phyloP scores from a whole-genome alignment of 73 alveolate genomes.

The Tetrahymena thermophila region DNA sequence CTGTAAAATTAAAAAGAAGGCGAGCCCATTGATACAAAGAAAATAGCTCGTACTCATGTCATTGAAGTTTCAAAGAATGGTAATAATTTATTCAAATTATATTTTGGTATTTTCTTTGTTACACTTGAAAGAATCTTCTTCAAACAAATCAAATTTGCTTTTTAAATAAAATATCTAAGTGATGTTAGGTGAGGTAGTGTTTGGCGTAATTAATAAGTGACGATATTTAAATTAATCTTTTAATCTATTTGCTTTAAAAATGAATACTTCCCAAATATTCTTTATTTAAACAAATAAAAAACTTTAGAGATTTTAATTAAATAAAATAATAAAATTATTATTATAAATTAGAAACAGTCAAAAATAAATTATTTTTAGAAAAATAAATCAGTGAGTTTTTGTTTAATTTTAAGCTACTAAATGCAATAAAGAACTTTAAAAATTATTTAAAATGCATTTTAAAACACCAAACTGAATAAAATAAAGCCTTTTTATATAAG shows the following conservation, averaged over 20 bases:
- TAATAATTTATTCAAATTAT: neutral
- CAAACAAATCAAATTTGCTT: neutral
- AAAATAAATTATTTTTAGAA: too few species aligned
- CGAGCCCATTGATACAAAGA: slow-evolving; percentile 34
- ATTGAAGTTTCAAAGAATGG: slow-evolving; percentile 53
- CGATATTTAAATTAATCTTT: neutral
- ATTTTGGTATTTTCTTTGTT: neutral
- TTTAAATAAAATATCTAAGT: neutral
- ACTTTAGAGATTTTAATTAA: too few species aligned
- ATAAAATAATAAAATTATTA: too few species aligned
- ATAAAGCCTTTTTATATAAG: too few species aligned
- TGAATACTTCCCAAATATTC: neutral
- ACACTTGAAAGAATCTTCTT: neutral
- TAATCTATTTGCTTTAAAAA: neutral
- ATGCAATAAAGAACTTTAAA: too few species aligned
- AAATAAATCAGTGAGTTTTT: too few species aligned
- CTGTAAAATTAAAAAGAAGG: neutral
- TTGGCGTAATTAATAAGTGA: neutral
- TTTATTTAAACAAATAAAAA: neutral
- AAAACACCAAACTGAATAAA: too few species aligned
- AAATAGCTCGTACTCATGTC: slow-evolving; percentile 72
- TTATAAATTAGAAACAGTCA: too few species aligned
- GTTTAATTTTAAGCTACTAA: too few species aligned
- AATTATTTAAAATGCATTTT: too few species aligned
- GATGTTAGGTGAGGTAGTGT: neutral